Base-by-base conservation (phyloP, 108 stramenopile species). In the Skeletonema grethae region DNA sequence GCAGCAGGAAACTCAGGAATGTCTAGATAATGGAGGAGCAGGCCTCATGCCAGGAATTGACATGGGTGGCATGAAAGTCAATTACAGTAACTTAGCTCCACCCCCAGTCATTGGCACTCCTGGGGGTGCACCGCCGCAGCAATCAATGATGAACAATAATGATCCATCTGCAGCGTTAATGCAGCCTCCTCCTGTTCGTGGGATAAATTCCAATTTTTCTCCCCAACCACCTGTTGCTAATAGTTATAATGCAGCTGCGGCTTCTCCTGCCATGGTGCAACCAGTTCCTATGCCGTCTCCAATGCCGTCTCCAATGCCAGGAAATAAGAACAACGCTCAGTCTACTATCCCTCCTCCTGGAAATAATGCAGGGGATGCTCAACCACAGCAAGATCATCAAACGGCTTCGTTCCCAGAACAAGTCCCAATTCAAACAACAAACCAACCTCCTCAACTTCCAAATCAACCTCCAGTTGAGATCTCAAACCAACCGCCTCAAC, bases 21-120 rank as follows among this genome's bases (percentile, higher is more conserved):
- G 85, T 48, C 55, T 91, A 38, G 88, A 92, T 65, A 89, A 90
- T 69, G 94, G 90, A 43, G 93, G 93, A 36, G 68, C 71, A 22
- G 93, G 89, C 38, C 72, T 94, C 48, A 69, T 80, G 35, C 90
- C 90, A 12, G 93, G 93, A 6, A 91, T 94, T 69, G 93, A 94
- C 79, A 65, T 94, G 81, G 91, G 89, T 24, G 89, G 89, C 20
- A 48, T 90, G 64, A 67, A 63, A n/a, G 85, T 92, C 63, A 67
- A 73, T 25, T 84, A 87, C 18, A 53, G 63, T 32, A 65, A 75
- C 67, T 57, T 87, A 57, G 76, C 88, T 38, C 90, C 92, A 53
- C 92, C 94, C 15, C 88, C 90, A 29, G 73, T 76, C 11, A 71
- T 71, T 73, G 63, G 69, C 34, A 68, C 31, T 35, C 57, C 56